A percentile compares a stretch with the other conserved stretches of the same genome.
phyloP scores from a whole-genome alignment of 371 early-diverging fungal species.

The Fennellomyces sp. region DNA sequence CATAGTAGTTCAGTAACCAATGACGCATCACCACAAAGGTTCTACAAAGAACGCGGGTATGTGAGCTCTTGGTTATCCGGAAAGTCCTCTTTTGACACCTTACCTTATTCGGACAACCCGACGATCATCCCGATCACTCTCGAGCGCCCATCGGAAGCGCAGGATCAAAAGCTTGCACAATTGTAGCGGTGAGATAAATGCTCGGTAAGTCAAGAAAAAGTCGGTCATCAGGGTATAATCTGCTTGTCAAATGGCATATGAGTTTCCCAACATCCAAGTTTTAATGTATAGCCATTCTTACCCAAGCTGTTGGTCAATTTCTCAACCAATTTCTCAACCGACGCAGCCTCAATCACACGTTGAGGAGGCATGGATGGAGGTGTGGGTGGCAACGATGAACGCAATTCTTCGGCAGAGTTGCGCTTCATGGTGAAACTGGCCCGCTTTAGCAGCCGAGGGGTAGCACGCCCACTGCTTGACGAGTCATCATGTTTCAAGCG shows the following conservation, averaged over 20 bases:
- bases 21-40: conserved; percentile 70
- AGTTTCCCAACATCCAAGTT: background rate
- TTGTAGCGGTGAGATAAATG: conserved; percentile 61
- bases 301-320: conserved; percentile 67
- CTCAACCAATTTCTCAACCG: conserved; percentile 64
- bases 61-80: too few species aligned
- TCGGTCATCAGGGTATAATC: conserved; percentile 75
- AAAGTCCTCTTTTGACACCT: background rate
- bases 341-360: conserved; percentile 58
- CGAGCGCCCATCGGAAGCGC: conserved; percentile 67
- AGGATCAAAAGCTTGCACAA: conserved; percentile 60
- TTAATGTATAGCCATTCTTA: conserved; percentile 16
- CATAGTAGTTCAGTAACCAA: conserved; percentile 71
- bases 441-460: conserved; percentile 9
- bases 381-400: background rate
- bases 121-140: conserved; percentile 54
- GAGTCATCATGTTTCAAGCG: background rate
- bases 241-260: too few species aligned
- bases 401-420: background rate
- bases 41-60: conserved; percentile 20
- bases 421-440: conserved; percentile 14
- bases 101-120: conserved; percentile 66
- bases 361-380: conserved; percentile 9
- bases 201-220: conserved; percentile 71
- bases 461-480: background rate